Base-by-base conservation (phyloP, 2,329 filamentous ascomycete species). In the Colletotrichum sp. region DNA sequence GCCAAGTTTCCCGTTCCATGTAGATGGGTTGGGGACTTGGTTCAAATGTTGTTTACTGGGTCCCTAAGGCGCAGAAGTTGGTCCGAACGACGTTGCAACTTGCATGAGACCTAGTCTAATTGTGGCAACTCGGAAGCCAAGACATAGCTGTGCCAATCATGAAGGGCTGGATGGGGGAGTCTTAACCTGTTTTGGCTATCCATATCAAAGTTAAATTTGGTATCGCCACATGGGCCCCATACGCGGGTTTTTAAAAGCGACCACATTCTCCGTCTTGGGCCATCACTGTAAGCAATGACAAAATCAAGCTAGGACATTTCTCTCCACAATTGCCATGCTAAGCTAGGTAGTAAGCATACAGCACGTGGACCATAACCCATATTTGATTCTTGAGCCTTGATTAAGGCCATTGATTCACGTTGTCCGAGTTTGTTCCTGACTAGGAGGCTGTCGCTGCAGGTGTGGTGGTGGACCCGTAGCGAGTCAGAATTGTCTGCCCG, bases 171-270 rank as follows among this genome's bases (percentile, higher is more conserved):
- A 15, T 28, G 34, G 24, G 59, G 60, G 26, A 26, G 32, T 15
- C 34, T 71, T 71, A 74, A 71, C 71, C 13, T 71, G 59, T 65
- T 44, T 52, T 39, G 72, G 34, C 66, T 65, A 59, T 74, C 59
- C 21, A 70, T 24, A 71, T 74, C 36, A 49, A 74, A 65, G 66
- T 74, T 74, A 71, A 65, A 65, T 71, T 65, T 70, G 52, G 67
- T 39, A 28, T 60, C 28, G 32, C 44, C 60, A 65, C 49, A 49
- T 30, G 18, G 13, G 44, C 15, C 44, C 60, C 59, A 44, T 32
- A 60, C 24, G 12, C 32, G 18, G n/a, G 8, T 55, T 39, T 36
- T 36, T n/a, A 59, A 66, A 60, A 49, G 39, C 32, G 34, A 68
- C 52, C 65, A n/a, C 34, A 55, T 63, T 32, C 64, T 26, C 44